Evolutionary conservation across 2,329 filamentous ascomycete species (phyloP), one percentile per base, ranked within the genome.

Genomic region (Aspergillus neoniger): DNA sequence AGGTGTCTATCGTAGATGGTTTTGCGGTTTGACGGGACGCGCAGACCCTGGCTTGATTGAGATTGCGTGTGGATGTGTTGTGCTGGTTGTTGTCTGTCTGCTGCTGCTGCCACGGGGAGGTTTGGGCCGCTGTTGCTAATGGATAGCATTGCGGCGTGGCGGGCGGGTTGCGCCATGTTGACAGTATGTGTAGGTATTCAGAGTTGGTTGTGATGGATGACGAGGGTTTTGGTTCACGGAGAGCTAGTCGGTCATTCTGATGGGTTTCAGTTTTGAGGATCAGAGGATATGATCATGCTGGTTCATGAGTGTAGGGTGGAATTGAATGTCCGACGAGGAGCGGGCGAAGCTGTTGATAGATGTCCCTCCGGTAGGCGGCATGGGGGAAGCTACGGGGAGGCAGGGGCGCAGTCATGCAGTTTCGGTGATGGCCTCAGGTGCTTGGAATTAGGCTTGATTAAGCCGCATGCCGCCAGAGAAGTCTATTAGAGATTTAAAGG

Each of bases 1-100:
- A 98, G 83, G 63, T 96, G 92, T 58, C 95, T 87, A 82, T 97
- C 92, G 82, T 98, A 99, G 81, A 99, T 98, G 66, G 92, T 96
- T 81, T 98, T 98, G 81, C 92, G 92, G 77, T 88, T 96, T 59
- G 91, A 91, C 51, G 95, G 94, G 72, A 96, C 91, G 68, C 92
- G 91, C 63, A 99, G 88, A 25, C 91, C 76, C 4, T 78, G 76
- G 61, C 79, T 74, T 25, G 77, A 70, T 63, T 75, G 75, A 65
- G 82, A 78, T 65, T 77, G 72, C 59, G 82, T 75, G 67, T 83
- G 82, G 44, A 82, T 73, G 72, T 82, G 85, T 60, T 70, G 67
- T 53, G 69, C 67, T 21, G 70, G 57, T 38, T 72, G 69, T 54
- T 66, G 67, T 49, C 72, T 70, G 38, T 71, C 63, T 15, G 30